These are phyloP conservation scores for Globisporangium mamillatum DNA, from an alignment of 352 stramenopile genomes.

Conservation along the genomic window DNA sequence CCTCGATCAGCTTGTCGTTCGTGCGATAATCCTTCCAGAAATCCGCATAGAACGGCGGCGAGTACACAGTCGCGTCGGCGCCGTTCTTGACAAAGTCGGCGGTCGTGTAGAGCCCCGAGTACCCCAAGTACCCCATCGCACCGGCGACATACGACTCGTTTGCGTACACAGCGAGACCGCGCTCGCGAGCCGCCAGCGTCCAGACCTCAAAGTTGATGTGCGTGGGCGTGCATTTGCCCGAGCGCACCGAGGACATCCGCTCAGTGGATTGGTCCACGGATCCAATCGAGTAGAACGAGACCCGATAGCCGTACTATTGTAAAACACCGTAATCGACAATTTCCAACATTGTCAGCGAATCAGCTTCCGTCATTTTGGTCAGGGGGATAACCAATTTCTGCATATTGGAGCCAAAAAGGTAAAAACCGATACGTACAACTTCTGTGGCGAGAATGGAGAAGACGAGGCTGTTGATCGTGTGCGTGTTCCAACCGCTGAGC, in stretches of 20 bases:
- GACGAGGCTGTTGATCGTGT: conserved; percentile 34
- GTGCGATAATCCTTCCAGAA: conserved; percentile 54
- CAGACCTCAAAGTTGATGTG: conserved; percentile 64
- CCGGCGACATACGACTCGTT: conserved; percentile 48
- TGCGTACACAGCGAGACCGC: conserved; percentile 31
- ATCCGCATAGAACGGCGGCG: conserved; percentile 28
- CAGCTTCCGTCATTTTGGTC: not conserved
- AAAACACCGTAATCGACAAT: not conserved
- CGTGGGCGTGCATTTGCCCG: conserved; percentile 42
- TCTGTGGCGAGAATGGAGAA: conserved; percentile 46
- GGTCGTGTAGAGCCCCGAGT: conserved; percentile 48
- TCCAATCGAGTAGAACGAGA: conserved; percentile 21
- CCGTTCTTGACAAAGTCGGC: conserved; percentile 30
- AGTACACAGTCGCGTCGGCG: conserved; percentile 10
- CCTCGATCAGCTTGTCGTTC: conserved; percentile 34
- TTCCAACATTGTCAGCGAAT: not conserved
- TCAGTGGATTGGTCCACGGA: conserved; percentile 14
- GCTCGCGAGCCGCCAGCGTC: conserved; percentile 30
- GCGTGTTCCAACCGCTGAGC: conserved; percentile 38
- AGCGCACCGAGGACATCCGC: conserved; percentile 31
- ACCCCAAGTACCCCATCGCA: conserved; percentile 36
- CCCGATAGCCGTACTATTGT: conserved; percentile 22
- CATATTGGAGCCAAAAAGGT: too few species aligned
- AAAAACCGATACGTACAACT: conserved; percentile 8
- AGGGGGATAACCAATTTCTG: not conserved